Conservation (phyloP, 352 stramenopile species). For the Pythium chondricola region DNA sequence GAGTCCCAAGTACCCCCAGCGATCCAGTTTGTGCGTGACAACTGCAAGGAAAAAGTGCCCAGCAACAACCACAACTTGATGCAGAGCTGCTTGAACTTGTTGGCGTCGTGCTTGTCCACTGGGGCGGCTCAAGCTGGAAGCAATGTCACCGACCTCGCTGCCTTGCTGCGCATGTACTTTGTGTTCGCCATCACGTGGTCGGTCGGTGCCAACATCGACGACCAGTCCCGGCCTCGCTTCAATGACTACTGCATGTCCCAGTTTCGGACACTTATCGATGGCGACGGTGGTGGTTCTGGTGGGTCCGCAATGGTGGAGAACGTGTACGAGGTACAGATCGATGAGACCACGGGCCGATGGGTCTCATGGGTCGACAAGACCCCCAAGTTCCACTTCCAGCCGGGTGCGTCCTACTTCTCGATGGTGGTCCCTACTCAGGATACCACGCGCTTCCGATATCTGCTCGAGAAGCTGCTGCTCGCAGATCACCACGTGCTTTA, state of each 20-base stretch:
- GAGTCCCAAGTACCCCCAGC: constrained; percentile 75
- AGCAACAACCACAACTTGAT: constrained; percentile 88
- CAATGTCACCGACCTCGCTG: constrained; percentile 44
- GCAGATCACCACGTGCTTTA: constrained; percentile 83
- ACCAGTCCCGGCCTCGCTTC: constrained; percentile 73
- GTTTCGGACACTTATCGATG: constrained; percentile 53
- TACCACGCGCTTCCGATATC: constrained; percentile 91
- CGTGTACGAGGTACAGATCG: constrained; percentile 82
- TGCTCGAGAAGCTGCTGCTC: constrained; percentile 87
- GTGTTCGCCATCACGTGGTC: constrained; percentile 85
- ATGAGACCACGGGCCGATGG: constrained; percentile 69
- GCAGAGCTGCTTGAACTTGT: constrained; percentile 82
- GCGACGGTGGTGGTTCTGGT: constrained; percentile 10
- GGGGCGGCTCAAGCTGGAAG: constrained; percentile 31
- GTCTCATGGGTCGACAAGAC: constrained; percentile 87
- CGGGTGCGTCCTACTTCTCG: constrained; percentile 88
- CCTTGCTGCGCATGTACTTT: constrained; percentile 81
- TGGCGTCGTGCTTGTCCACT: constrained; percentile 63
- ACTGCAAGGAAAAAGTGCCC: constrained; percentile 86
- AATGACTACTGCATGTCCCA: constrained; percentile 83
- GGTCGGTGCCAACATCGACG: constrained; percentile 84
- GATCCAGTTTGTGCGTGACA: constrained; percentile 84
- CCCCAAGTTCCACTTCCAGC: constrained; percentile 82
- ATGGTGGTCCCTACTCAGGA: constrained; percentile 94
- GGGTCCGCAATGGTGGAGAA: constrained; percentile 39